Evolutionary conservation across 192 early-diverging fungal genomes (phyloP).

Genomic region (Coemansia sp.): DNA sequence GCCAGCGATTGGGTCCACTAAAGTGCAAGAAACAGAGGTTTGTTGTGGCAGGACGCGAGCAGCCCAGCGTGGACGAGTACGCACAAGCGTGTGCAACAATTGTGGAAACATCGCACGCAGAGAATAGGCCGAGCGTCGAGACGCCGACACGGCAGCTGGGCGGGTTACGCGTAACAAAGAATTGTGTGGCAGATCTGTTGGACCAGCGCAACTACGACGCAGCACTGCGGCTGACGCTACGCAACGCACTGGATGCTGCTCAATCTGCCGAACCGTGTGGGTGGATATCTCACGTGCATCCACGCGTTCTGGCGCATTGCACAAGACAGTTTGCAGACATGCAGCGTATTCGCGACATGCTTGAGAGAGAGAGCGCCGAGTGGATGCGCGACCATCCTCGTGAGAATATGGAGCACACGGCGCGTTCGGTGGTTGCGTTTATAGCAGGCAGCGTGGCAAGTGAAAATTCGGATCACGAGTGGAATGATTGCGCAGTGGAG

Average conservation of each 20-base stretch:
- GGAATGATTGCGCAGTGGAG: not conserved
- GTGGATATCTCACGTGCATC: slow-evolving; percentile 27
- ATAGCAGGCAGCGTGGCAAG: not conserved
- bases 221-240: slow-evolving; percentile 16
- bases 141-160: slow-evolving; percentile 22
- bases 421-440: slow-evolving; percentile 8
- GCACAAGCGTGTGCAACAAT: slow-evolving; percentile 24
- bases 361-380: slow-evolving; percentile 1
- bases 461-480: not conserved
- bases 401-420: slow-evolving; percentile 5
- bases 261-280: not conserved
- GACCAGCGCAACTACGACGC: slow-evolving; percentile 13
- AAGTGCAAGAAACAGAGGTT: slow-evolving; percentile 17
- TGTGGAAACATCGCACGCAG: not conserved
- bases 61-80: slow-evolving; percentile 39
- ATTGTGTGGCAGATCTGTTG: not conserved
- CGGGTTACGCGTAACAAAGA: slow-evolving; percentile 16
- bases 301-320: slow-evolving; percentile 18
- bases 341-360: not conserved
- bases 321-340: not conserved
- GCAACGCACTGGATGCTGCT: not conserved
- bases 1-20: slow-evolving; percentile 20
- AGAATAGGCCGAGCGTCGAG: not conserved
- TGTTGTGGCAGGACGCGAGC: slow-evolving; percentile 4
- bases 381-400: slow-evolving; percentile 9